A percentile compares a stretch with the other conserved stretches of the same genome.
Conservation (phyloP, 768 basidiomycete species). For the Suillus subaureus region DNA sequence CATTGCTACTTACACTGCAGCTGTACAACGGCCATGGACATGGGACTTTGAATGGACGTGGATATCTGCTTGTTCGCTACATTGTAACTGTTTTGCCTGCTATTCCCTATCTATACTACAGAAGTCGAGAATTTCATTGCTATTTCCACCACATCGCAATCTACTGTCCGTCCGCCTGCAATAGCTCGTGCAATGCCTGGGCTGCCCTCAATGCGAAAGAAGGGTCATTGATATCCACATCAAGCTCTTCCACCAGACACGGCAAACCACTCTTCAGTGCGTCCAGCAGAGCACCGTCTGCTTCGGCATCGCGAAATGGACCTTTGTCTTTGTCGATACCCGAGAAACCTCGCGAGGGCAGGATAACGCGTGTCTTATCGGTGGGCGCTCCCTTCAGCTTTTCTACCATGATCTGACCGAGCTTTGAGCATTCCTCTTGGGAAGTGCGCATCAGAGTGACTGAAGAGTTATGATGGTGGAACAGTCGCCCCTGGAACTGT, state of each 20-base stretch:
- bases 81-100: slow-evolving; percentile 46
- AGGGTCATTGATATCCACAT: slow-evolving; percentile 29
- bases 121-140: slow-evolving; percentile 12
- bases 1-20: slow-evolving; percentile 28
- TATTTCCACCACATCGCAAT: slow-evolving; percentile 1
- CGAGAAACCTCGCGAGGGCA: slow-evolving; percentile 30
- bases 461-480: slow-evolving; percentile 28
- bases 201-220: slow-evolving; percentile 22
- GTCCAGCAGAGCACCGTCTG: slow-evolving; percentile 24
- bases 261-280: slow-evolving; percentile 18
- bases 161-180: slow-evolving; percentile 11
- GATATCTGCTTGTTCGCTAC: slow-evolving; percentile 52
- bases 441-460: slow-evolving; percentile 36
- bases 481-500: slow-evolving; percentile 18
- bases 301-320: slow-evolving; percentile 28
- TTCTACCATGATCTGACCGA: slow-evolving; percentile 24
- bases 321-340: slow-evolving; percentile 24
- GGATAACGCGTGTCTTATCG: slow-evolving; percentile 22
- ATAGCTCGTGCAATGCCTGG: slow-evolving; percentile 21
- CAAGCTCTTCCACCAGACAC: slow-evolving; percentile 25
- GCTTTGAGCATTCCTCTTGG: slow-evolving; percentile 21
- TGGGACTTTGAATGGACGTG: slow-evolving; percentile 60
- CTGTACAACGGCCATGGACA: slow-evolving; percentile 36
- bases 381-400: slow-evolving; percentile 22
- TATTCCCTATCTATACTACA: slow-evolving; percentile 18